These are phyloP conservation scores for Trichosporon sp. DNA, from an alignment of 1,284 basidiomycete species.

Conservation along the genomic window DNA sequence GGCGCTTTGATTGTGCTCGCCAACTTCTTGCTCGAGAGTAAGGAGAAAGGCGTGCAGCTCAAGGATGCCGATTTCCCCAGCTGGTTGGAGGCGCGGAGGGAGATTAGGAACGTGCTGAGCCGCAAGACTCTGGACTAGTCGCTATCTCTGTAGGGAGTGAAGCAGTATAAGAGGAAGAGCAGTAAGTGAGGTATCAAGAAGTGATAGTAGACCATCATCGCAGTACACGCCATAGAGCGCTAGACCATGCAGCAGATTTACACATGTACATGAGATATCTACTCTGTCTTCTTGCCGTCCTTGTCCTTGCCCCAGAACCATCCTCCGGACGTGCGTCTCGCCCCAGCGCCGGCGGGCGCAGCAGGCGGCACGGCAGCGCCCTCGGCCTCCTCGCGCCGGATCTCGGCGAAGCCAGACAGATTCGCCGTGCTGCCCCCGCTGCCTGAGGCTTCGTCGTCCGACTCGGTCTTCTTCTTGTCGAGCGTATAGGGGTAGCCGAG, in stretches of 20 bases:
- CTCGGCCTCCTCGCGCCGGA: slow-evolving; percentile 48
- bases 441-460: slow-evolving; percentile 26
- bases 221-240: too few relatives aligned
- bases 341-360: neutral
- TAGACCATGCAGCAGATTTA: neutral
- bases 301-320: slow-evolving; percentile 30
- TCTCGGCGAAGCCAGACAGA: slow-evolving; percentile 42
- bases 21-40: slow-evolving; percentile 86
- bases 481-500: slow-evolving; percentile 6
- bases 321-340: neutral
- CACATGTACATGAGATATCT: neutral
- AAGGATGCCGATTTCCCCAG: slow-evolving; percentile 65
- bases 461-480: neutral
- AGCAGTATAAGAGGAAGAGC: too few relatives aligned
- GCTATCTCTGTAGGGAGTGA: too few relatives aligned
- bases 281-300: slow-evolving; percentile 18
- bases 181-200: too few relatives aligned
- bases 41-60: slow-evolving; percentile 57
- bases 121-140: slow-evolving; percentile 70
- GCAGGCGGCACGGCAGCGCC: slow-evolving; percentile 22
- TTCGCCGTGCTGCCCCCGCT: slow-evolving; percentile 23
- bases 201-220: too few relatives aligned
- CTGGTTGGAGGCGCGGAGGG: slow-evolving; percentile 79
- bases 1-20: slow-evolving; percentile 92
- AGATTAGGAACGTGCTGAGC: slow-evolving; percentile 76